Percentiles rank a stretch among this genome's conserved stretches.
phyloP scores from a whole-genome alignment of 2,329 filamentous ascomycete genomes.

The Ilyonectria sp. region DNA sequence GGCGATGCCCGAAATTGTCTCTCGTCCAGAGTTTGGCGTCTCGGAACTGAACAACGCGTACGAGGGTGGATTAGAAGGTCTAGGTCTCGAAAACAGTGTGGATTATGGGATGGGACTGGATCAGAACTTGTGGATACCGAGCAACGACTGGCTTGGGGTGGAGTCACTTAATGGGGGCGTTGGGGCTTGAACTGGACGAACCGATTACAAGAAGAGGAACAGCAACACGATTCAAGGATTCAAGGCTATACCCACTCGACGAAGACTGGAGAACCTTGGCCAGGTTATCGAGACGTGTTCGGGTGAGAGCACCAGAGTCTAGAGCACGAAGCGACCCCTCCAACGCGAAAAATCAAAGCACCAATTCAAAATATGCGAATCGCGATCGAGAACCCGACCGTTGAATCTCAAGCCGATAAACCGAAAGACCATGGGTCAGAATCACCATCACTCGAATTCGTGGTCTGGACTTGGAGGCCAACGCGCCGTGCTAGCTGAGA shows the following conservation, averaged over 20 bases:
- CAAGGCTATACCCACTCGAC: neutral
- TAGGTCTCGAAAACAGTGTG: conserved; percentile 62
- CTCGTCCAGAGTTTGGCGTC: conserved; percentile 50
- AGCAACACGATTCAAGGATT: neutral
- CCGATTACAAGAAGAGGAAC: conserved; percentile 3
- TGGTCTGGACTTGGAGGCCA: neutral
- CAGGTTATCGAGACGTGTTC: too few relatives aligned
- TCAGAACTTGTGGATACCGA: conserved; percentile 54
- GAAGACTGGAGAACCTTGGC: neutral
- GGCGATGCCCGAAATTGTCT: conserved; percentile 40
- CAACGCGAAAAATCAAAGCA: neutral
- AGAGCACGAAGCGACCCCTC: neutral
- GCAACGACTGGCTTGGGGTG: conserved; percentile 51
- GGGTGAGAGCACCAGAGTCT: too few relatives aligned
- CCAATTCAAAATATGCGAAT: neutral
- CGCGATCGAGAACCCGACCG: neutral
- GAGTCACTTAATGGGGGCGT: conserved; percentile 53
- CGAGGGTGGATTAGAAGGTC: conserved; percentile 63
- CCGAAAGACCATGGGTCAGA: neutral
- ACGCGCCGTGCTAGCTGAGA: neutral
- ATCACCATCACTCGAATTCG: neutral
- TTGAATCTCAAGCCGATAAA: neutral
- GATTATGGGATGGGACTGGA: conserved; percentile 61
- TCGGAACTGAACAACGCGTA: conserved; percentile 66
- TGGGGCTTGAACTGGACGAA: conserved; percentile 42